Evolutionary conservation across 208 protist species (phyloP).

Genomic region (Naegleria lovaniensis): DNA sequence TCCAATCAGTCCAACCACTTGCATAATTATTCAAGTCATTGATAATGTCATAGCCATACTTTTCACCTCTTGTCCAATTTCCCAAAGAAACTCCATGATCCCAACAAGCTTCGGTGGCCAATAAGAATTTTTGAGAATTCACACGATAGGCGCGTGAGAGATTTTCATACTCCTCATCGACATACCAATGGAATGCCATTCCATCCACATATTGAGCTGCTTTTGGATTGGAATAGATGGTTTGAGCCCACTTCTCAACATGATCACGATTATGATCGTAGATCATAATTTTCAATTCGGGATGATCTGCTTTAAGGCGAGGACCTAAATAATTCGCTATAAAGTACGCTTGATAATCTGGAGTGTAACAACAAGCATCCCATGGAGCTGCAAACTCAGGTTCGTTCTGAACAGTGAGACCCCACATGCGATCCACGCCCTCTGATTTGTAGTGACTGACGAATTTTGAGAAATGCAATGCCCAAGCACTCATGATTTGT

Average conservation of each 20-base stretch:
- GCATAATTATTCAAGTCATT: slow-evolving; percentile 33
- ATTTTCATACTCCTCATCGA: neutral
- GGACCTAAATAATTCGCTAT: slow-evolving; percentile 42
- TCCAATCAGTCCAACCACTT: slow-evolving; percentile 50
- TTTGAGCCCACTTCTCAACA: slow-evolving; percentile 34
- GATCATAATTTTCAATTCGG: slow-evolving; percentile 46
- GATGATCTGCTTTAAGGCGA: slow-evolving; percentile 34
- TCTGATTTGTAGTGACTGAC: neutral
- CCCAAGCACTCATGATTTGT: neutral
- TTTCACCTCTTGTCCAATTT: slow-evolving; percentile 26
- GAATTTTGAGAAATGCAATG: slow-evolving; percentile 10
- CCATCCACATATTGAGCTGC: slow-evolving; percentile 41
- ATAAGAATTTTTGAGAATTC: slow-evolving; percentile 28
- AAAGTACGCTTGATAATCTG: slow-evolving; percentile 30
- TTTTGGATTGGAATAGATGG: slow-evolving; percentile 36
- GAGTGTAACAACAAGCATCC: slow-evolving; percentile 36
- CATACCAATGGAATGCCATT: slow-evolving; percentile 48
- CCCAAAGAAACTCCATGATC: neutral
- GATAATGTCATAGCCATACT: slow-evolving; percentile 45
- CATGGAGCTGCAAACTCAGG: slow-evolving; percentile 35
- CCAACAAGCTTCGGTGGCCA: slow-evolving; percentile 38
- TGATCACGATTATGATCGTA: slow-evolving; percentile 54
- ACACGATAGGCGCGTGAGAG: neutral
- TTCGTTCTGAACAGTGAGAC: slow-evolving; percentile 49
- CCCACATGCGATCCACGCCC: slow-evolving; percentile 34